Conservation (phyloP, 1,139 yeast species). For the Suhomyces ambrosiae region DNA sequence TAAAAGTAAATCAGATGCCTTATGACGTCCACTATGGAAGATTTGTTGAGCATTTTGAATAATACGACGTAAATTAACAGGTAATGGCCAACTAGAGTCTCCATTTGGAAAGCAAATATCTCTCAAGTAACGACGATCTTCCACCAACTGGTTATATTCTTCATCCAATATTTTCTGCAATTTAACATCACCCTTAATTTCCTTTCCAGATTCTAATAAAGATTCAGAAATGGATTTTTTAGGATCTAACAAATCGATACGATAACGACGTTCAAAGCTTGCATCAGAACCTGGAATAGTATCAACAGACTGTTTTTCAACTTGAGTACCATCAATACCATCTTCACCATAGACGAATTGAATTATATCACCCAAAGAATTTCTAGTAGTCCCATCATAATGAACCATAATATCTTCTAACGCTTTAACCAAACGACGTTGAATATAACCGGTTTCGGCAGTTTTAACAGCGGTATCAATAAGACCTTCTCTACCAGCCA, state of each 20-base stretch:
- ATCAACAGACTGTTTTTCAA: conserved; percentile 95
- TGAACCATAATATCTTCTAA: conserved; percentile 98
- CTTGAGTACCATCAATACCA: conserved; percentile 98
- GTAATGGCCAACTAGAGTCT: conserved; percentile 96
- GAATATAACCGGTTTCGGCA: conserved; percentile 99
- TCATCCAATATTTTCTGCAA: conserved; percentile 79
- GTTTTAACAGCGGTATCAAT: conserved; percentile 99
- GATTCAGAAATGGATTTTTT: conserved; percentile 66
- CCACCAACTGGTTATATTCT: conserved; percentile 75
- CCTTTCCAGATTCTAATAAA: conserved; percentile 84
- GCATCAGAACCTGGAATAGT: conserved; percentile 92
- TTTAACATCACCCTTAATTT: conserved; percentile 86
- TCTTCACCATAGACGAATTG: conserved; percentile 99
- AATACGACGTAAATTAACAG: conserved; percentile 95
- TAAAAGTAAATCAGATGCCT: conserved; percentile 86
- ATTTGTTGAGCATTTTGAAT: conserved; percentile 97
- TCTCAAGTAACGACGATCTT: conserved; percentile 81
- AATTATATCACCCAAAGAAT: conserved; percentile 92
- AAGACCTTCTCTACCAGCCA: conserved; percentile 99
- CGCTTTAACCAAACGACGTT: conserved; percentile 97
- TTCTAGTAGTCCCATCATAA: conserved; percentile 97
- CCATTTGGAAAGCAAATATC: conserved; percentile 84
- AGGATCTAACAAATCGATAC: conserved; percentile 82
- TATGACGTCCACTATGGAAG: conserved; percentile 88
- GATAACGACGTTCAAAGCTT: conserved; percentile 80